These are phyloP conservation scores for Aspergillus glaucus DNA, from an alignment of 2,329 filamentous ascomycete species.

Conservation along the genomic window DNA sequence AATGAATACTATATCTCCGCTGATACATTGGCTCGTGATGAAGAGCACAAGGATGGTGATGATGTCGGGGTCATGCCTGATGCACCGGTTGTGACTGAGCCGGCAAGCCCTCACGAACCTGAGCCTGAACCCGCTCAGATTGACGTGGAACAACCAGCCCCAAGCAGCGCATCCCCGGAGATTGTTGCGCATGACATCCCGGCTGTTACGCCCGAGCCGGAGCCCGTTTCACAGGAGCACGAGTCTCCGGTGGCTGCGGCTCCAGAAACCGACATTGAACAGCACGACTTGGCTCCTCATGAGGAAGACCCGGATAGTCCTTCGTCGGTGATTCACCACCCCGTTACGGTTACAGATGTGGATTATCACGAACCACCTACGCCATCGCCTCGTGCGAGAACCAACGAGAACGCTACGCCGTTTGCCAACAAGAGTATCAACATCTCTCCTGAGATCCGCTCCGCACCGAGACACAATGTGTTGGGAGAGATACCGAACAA, in stretches of 20 bases:
- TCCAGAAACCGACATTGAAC: neutral
- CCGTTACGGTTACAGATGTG: constrained; percentile 2
- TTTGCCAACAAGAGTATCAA: constrained; percentile 10
- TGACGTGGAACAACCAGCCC: neutral
- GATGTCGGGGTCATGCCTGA: neutral
- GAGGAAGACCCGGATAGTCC: neutral
- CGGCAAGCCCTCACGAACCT: neutral
- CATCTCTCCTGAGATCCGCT: constrained; percentile 14
- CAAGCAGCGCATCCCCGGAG: neutral
- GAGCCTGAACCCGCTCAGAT: neutral
- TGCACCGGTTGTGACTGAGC: neutral
- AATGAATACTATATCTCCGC: neutral
- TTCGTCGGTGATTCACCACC: constrained; percentile 1
- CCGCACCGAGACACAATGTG: constrained; percentile 21
- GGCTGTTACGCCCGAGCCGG: neutral
- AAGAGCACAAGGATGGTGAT: neutral
- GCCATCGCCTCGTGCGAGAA: constrained; percentile 3
- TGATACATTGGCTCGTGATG: neutral
- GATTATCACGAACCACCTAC: constrained; percentile 4
- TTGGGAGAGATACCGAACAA: constrained; percentile 36
- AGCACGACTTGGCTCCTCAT: neutral
- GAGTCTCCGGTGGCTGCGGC: neutral
- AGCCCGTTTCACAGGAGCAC: neutral
- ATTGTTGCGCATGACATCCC: neutral
- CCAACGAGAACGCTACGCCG: constrained; percentile 20